Evolutionary conservation across 208 protist genomes (phyloP).

Genomic region (Acanthamoeba polyphaga): DNA sequence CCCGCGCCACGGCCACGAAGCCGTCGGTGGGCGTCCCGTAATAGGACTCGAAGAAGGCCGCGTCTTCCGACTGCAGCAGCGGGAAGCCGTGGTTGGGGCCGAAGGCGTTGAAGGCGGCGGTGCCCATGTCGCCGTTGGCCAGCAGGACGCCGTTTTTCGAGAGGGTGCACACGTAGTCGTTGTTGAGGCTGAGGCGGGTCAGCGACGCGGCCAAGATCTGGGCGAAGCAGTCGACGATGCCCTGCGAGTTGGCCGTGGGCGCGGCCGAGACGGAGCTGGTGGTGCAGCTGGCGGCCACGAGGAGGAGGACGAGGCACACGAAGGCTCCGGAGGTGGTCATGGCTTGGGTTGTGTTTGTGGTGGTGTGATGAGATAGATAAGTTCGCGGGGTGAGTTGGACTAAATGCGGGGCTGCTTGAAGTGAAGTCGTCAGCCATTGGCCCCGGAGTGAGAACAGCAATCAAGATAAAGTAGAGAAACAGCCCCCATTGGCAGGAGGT

Average conservation of each 20-base stretch:
- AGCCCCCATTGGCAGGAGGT: too few relatives aligned
- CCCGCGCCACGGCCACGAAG: not conserved
- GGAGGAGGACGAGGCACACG: too few relatives aligned
- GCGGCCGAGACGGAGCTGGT: not conserved
- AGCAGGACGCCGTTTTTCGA: not conserved
- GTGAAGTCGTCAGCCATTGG: too few relatives aligned
- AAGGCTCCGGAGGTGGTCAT: too few relatives aligned
- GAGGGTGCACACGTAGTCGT: conserved; percentile 16
- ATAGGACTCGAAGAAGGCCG: not conserved
- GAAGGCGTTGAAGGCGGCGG: not conserved
- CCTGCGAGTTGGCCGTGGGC: not conserved
- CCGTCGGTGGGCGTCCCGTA: not conserved
- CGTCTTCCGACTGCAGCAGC: not conserved
- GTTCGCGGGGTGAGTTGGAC: too few relatives aligned
- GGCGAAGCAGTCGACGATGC: not conserved
- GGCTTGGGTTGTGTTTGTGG: too few relatives aligned
- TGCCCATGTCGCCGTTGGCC: not conserved
- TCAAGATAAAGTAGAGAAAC: too few relatives aligned
- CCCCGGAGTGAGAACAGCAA: too few relatives aligned
- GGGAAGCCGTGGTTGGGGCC: conserved; percentile 17
- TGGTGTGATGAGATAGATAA: too few relatives aligned
- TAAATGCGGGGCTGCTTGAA: too few relatives aligned
- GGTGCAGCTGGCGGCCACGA: too few relatives aligned
- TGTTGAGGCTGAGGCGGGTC: conserved; percentile 1
- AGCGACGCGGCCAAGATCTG: conserved; percentile 12